Percentiles rank a stretch among this genome's conserved stretches.
phyloP scores from a whole-genome alignment of 2,329 filamentous ascomycete genomes.

The Pyrenochaeta sp. region DNA sequence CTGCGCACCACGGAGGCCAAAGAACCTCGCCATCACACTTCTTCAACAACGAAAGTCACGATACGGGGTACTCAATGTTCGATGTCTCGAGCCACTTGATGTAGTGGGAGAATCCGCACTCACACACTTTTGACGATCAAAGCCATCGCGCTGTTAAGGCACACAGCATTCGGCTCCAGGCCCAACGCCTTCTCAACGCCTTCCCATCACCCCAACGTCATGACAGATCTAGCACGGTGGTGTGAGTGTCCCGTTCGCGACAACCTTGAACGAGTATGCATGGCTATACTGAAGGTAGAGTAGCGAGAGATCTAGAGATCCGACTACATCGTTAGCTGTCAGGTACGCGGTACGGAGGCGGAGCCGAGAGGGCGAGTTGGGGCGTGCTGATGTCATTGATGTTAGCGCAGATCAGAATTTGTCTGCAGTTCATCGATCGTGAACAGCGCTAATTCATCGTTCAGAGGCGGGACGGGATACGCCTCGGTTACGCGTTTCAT shows the following conservation, averaged over 20 bases:
- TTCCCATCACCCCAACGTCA: neutral
- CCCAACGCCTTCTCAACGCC: neutral
- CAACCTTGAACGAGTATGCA: neutral
- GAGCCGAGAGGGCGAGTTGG: constrained; percentile 4
- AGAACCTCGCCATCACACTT: constrained; percentile 29
- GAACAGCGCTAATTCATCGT: too few species aligned
- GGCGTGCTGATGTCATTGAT: constrained; percentile 13
- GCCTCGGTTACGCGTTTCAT: neutral
- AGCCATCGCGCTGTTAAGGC: neutral
- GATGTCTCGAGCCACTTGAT: neutral
- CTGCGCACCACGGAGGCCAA: constrained; percentile 30
- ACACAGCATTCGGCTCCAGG: neutral
- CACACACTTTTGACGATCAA: neutral
- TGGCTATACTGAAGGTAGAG: neutral
- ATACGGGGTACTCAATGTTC: neutral
- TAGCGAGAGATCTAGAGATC: neutral
- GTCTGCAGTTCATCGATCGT: neutral
- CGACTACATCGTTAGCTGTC: neutral
- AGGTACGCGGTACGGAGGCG: constrained; percentile 9
- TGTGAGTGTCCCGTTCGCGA: neutral
- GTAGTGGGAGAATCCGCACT: neutral
- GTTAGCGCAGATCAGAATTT: constrained; percentile 10
- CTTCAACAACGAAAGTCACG: neutral
- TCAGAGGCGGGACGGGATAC: neutral
- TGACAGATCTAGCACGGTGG: neutral